phyloP scores from a whole-genome alignment of 164 flowering plant species.

The Nymphaea colorata region DNA sequence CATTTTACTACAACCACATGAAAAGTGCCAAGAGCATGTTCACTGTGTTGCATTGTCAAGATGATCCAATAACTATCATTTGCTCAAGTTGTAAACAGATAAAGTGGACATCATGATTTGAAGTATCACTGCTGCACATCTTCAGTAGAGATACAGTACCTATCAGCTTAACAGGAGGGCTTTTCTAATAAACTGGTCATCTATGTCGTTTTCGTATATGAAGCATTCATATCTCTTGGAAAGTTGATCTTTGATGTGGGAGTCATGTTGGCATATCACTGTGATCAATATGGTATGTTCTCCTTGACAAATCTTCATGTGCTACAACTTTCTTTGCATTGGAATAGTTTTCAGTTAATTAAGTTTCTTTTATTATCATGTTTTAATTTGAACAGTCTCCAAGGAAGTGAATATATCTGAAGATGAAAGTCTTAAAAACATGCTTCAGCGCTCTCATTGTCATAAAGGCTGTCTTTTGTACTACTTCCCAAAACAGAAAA shows the following conservation, averaged over 20 bases:
- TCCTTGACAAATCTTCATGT: too few relatives aligned
- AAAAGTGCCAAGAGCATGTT: too few relatives aligned
- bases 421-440: slow-evolving; percentile 53
- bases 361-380: neutral
- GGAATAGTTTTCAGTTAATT: too few relatives aligned
- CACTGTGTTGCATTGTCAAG: too few relatives aligned
- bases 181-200: too few relatives aligned
- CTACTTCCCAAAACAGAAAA: slow-evolving; percentile 61
- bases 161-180: slow-evolving; percentile 25
- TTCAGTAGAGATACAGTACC: slow-evolving; percentile 23
- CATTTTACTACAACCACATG: too few relatives aligned
- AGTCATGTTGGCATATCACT: slow-evolving; percentile 79
- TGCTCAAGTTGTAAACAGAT: too few relatives aligned
- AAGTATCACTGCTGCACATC: too few relatives aligned
- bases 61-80: too few relatives aligned
- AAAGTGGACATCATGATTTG: too few relatives aligned
- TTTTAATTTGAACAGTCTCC: slow-evolving; percentile 30
- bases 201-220: slow-evolving; percentile 3
- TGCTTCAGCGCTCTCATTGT: slow-evolving; percentile 69
- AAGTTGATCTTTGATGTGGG: slow-evolving; percentile 89
- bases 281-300: slow-evolving; percentile 74
- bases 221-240: slow-evolving; percentile 93
- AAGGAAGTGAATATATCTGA: slow-evolving; percentile 26
- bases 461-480: slow-evolving; percentile 92
- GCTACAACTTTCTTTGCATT: too few relatives aligned